A percentile compares a stretch with the other conserved stretches of the same genome.
phyloP scores from a whole-genome alignment of 2,329 filamentous ascomycete species.

The Aspergillus alliaceus region DNA sequence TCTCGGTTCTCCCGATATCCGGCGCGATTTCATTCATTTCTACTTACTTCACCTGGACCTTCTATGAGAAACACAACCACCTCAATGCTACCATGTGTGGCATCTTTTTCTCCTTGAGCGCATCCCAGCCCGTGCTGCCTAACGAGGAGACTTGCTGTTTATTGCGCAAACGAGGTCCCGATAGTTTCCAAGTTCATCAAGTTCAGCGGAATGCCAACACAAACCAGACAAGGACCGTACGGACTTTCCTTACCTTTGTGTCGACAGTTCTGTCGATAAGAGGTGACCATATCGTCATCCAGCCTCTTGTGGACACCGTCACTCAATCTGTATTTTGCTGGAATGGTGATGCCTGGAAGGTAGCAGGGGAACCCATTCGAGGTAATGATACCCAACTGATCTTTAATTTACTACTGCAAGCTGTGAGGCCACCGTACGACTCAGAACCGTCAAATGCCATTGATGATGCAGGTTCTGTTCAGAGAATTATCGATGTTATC shows the following conservation, averaged over 20 bases:
- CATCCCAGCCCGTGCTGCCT: slow-evolving; percentile 27
- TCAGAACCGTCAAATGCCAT: background rate
- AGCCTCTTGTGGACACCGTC: slow-evolving; percentile 65
- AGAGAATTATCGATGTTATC: slow-evolving; percentile 48
- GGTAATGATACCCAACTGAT: slow-evolving; percentile 79
- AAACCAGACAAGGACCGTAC: slow-evolving; percentile 14
- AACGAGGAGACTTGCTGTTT: slow-evolving; percentile 33
- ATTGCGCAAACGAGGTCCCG: slow-evolving; percentile 45
- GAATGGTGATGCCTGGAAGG: slow-evolving; percentile 95
- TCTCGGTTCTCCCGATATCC: slow-evolving; percentile 35
- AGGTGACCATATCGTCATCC: slow-evolving; percentile 67
- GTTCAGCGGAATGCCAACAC: slow-evolving; percentile 22
- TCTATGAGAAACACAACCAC: background rate
- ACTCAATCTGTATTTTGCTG: slow-evolving; percentile 77
- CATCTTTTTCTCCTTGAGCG: slow-evolving; percentile 53
- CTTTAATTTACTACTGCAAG: slow-evolving; percentile 58
- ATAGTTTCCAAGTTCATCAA: slow-evolving; percentile 39
- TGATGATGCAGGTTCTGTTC: slow-evolving; percentile 20
- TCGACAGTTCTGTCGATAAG: slow-evolving; percentile 92
- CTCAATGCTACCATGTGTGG: slow-evolving; percentile 44
- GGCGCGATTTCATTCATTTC: slow-evolving; percentile 11
- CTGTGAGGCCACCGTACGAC: slow-evolving; percentile 25
- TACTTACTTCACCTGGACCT: background rate
- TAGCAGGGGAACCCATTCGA: slow-evolving; percentile 56
- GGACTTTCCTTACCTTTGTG: slow-evolving; percentile 61